Conservation (phyloP, 257 asterid species). For the Petunia secreta region DNA sequence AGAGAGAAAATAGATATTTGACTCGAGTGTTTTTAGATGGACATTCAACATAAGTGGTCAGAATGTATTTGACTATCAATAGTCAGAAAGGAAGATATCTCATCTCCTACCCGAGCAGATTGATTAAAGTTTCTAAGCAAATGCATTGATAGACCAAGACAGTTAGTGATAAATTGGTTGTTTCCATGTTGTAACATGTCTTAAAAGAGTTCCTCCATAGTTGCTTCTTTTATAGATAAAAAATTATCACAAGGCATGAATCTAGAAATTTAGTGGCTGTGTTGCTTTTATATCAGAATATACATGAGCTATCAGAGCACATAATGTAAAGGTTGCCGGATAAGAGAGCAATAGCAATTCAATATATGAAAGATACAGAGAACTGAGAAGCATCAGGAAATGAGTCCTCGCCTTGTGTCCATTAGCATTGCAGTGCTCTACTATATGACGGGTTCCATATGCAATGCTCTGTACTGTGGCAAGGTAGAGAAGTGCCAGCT, state of each 20-base stretch:
- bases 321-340: neutral
- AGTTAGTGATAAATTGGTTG: neutral
- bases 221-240: neutral
- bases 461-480: slow-evolving; percentile 91
- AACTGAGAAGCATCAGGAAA: neutral
- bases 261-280: neutral
- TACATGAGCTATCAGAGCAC: neutral
- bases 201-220: neutral
- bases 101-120: neutral
- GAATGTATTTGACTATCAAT: neutral
- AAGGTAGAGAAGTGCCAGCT: slow-evolving; percentile 87
- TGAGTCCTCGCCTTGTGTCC: slow-evolving; percentile 76
- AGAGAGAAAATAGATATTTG: neutral
- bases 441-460: slow-evolving; percentile 90
- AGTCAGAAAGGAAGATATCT: neutral
- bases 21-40: neutral
- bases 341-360: neutral
- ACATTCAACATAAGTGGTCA: neutral
- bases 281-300: neutral
- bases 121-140: neutral
- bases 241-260: neutral
- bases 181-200: neutral
- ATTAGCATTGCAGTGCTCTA: slow-evolving; percentile 91
- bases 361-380: neutral
- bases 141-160: neutral